phyloP scores from a whole-genome alignment of 1,284 basidiomycete genomes.

The Puccinia horiana region DNA sequence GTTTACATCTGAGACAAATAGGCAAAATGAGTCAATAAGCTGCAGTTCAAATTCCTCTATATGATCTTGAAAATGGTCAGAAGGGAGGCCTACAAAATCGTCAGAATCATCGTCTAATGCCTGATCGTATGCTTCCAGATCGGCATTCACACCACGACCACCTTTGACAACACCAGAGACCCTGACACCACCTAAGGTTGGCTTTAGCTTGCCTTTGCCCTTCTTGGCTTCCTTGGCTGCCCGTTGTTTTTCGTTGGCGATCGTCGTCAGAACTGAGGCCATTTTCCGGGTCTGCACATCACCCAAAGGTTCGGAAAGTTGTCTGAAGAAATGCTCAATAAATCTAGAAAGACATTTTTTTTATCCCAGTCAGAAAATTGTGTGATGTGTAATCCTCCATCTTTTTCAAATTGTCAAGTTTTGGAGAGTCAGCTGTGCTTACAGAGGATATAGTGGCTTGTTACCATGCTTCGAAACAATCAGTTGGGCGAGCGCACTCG shows the following conservation, averaged over 20 bases:
- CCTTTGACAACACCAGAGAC: constrained; percentile 10
- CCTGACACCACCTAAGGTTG: background rate
- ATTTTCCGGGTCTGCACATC: constrained; percentile 42
- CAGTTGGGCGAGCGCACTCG: constrained; percentile 21
- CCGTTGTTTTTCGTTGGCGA: constrained; percentile 39
- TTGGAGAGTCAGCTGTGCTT: background rate
- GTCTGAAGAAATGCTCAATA: constrained; percentile 39
- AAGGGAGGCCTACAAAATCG: constrained; percentile 26
- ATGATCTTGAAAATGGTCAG: background rate
- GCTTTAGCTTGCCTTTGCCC: constrained; percentile 36
- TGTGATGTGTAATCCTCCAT: background rate
- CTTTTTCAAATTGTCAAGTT: background rate
- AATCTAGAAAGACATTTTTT: constrained; percentile 5
- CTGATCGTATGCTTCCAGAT: constrained; percentile 45
- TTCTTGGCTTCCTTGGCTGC: constrained; percentile 38
- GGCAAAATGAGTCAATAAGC: background rate
- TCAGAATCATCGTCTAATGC: constrained; percentile 46
- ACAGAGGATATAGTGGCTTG: constrained; percentile 44
- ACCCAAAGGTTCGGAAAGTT: constrained; percentile 24
- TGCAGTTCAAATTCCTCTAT: background rate
- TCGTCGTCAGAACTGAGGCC: constrained; percentile 39
- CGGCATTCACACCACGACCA: constrained; percentile 24
- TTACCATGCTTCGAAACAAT: constrained; percentile 43
- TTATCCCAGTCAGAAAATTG: background rate
- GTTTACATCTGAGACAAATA: background rate